Base-by-base conservation (phyloP, 1,284 basidiomycete genomes). In the Cryptococcus floricola region DNA sequence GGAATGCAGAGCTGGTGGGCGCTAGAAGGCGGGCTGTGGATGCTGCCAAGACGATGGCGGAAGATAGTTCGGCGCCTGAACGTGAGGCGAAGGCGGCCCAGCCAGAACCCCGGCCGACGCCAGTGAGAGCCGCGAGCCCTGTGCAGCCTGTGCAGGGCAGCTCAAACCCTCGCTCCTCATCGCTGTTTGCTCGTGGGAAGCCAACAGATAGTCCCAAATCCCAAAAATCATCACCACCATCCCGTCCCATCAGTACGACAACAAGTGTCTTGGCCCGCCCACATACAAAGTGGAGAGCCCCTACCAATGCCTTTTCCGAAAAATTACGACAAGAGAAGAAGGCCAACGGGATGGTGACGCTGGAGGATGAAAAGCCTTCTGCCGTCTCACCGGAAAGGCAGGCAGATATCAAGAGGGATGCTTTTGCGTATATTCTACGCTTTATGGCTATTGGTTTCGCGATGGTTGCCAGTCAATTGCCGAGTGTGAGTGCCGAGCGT, bases 1-100 rank as follows among this genome's bases (percentile, higher is more conserved):
- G 65, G 3, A 79, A 78, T 60, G 74, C 76, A 19, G 78, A 79
- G 49, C 23, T 65, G 41, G 51, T 56, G 7, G 61, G 59, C 4
- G 56, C 52, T 44, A 52, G 44, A 25, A 53, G 41, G 27, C 58
- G n/a, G 44, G 39, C 14, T n/a, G 31, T 18, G 18, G 13, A 48
- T 48, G 43, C 47, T 27, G 31, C 31, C 31, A 34, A 34, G 31
- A 34, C 31, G 31, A 34, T 34, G 31, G 31, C 31, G 6, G 31
- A 34, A 34, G 14, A 39, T 14, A 38, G 37, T 16, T 5, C 31
- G 53, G 37, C 49, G 16, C 19, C 19, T 19, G 38, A 39, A n/a
- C 7, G 48, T 12, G 25, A 28, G 12, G 34, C n/a, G 49, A 39
- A 34, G 43, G 14, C 42, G 49, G 31, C 12, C 48, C 23, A 19